Evolutionary conservation across 1,139 yeast genomes (phyloP).

Genomic region (Keqinozyma sinolaborantium): DNA sequence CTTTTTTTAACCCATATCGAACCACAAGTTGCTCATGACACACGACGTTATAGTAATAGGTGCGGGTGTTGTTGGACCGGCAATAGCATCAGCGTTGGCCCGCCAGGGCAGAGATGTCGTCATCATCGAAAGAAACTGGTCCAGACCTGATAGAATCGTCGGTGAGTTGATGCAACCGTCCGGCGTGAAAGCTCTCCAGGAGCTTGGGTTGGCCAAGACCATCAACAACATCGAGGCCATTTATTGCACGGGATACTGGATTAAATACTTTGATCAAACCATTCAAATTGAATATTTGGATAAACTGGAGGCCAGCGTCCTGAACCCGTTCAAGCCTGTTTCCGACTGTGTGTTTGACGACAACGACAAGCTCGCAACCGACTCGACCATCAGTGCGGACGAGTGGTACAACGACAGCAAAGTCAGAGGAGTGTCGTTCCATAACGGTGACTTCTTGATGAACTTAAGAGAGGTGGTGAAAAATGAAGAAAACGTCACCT

Average conservation of each 20-base stretch:
- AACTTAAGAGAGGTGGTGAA: conserved; percentile 74
- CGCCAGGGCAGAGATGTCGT: conserved; percentile 81
- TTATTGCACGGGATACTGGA: conserved; percentile 75
- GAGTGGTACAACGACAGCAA: conserved; percentile 61
- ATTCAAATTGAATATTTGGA: conserved; percentile 70
- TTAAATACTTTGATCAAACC: conserved; percentile 57
- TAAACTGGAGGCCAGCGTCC: conserved; percentile 43
- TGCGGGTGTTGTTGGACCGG: conserved; percentile 96
- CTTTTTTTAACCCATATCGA: too few species aligned
- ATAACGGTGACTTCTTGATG: conserved; percentile 83
- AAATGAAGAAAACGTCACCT: conserved; percentile 65
- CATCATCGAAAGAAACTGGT: conserved; percentile 83
- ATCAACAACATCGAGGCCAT: conserved; percentile 80
- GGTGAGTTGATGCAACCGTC: conserved; percentile 98
- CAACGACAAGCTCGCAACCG: conserved; percentile 51
- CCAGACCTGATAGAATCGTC: conserved; percentile 90
- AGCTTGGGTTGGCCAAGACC: conserved; percentile 78
- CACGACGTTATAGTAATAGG: conserved; percentile 77
- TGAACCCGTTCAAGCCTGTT: conserved; percentile 47
- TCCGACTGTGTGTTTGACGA: conserved; percentile 52
- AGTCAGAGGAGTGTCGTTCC: conserved; percentile 82
- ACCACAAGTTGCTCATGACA: too few species aligned
- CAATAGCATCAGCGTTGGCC: conserved; percentile 86
- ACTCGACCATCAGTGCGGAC: conserved; percentile 41
- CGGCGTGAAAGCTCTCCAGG: conserved; percentile 76